Conservation (phyloP, 257 asterid species). For the Echium plantagineum region DNA sequence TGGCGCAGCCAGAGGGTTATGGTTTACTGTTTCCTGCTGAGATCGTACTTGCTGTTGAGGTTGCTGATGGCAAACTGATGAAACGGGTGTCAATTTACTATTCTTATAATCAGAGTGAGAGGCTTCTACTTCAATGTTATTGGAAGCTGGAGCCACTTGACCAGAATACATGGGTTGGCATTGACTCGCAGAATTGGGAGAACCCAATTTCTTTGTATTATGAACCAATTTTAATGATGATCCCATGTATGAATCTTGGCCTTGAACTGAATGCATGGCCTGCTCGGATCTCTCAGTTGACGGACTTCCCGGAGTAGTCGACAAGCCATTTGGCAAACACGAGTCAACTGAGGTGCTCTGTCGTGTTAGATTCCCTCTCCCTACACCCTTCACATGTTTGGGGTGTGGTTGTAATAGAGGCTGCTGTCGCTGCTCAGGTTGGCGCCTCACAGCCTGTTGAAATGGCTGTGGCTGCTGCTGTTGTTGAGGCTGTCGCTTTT, state of each 20-base stretch:
- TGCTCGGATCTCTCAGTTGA: conserved; percentile 44
- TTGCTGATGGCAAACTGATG: conserved; percentile 32
- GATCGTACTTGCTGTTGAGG: conserved; percentile 22
- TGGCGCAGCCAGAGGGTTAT: conserved; percentile 36
- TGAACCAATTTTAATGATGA: conserved; percentile 31
- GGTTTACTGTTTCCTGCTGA: conserved; percentile 43
- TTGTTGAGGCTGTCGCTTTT: conserved; percentile 27
- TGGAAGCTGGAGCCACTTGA: conserved; percentile 37
- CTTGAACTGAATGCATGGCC: conserved; percentile 29
- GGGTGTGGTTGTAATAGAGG: conserved; percentile 12
- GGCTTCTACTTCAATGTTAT: conserved; percentile 31
- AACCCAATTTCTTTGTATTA: conserved; percentile 30
- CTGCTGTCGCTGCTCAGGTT: neutral
- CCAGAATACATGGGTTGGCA: conserved; percentile 40
- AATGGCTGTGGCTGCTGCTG: conserved; percentile 36
- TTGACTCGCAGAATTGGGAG: conserved; percentile 39
- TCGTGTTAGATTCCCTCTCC: conserved; percentile 54
- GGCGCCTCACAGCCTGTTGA: conserved; percentile 32
- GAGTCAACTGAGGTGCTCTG: conserved; percentile 50
- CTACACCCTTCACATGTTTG: conserved; percentile 42
- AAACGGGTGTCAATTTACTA: conserved; percentile 29
- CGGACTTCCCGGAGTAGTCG: conserved; percentile 38
- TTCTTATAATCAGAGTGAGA: conserved; percentile 40
- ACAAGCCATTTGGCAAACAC: conserved; percentile 40
- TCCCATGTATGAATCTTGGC: conserved; percentile 39